Evolutionary conservation across 768 basidiomycete species (phyloP).

Genomic region (Psilocybe sp.): DNA sequence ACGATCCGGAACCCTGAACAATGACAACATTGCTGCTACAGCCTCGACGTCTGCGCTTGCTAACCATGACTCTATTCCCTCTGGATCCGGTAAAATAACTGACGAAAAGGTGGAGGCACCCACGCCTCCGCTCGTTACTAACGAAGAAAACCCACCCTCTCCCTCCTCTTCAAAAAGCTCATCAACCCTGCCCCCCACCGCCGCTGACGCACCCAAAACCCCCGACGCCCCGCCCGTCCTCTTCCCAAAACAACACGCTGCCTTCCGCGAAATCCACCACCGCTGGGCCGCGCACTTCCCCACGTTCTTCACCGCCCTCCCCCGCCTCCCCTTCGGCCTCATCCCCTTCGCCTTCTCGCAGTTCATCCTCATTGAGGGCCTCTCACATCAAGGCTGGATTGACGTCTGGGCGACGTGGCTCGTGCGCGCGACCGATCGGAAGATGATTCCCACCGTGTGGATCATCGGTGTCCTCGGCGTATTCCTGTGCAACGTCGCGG

Average conservation of each 20-base stretch:
- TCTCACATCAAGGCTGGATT: constrained; percentile 86
- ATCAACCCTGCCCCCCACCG: constrained; percentile 1
- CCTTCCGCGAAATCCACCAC: constrained; percentile 12
- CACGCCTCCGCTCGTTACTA: not conserved
- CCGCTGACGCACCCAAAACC: constrained; percentile 1
- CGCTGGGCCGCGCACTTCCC: constrained; percentile 50
- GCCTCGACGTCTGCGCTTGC: constrained; percentile 12
- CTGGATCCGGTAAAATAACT: too few relatives aligned
- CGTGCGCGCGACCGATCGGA: constrained; percentile 35
- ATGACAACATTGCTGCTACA: not conserved
- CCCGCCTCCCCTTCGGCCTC: constrained; percentile 75
- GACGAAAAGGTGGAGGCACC: too few relatives aligned
- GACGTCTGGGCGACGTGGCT: constrained; percentile 75
- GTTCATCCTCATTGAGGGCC: constrained; percentile 89
- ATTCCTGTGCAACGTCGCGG: constrained; percentile 75
- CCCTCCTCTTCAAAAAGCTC: constrained; percentile 3
- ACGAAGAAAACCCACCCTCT: not conserved
- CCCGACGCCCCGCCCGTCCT: constrained; percentile 8
- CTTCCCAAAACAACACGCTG: constrained; percentile 16
- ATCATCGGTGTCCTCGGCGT: constrained; percentile 71
- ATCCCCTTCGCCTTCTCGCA: constrained; percentile 92
- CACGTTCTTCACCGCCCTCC: constrained; percentile 62
- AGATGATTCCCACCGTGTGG: constrained; percentile 55
- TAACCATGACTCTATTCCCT: not conserved
- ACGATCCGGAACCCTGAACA: constrained; percentile 12